Evolutionary conservation across 2,329 filamentous ascomycete genomes (phyloP).

Genomic region (Coniochaeta sp.): DNA sequence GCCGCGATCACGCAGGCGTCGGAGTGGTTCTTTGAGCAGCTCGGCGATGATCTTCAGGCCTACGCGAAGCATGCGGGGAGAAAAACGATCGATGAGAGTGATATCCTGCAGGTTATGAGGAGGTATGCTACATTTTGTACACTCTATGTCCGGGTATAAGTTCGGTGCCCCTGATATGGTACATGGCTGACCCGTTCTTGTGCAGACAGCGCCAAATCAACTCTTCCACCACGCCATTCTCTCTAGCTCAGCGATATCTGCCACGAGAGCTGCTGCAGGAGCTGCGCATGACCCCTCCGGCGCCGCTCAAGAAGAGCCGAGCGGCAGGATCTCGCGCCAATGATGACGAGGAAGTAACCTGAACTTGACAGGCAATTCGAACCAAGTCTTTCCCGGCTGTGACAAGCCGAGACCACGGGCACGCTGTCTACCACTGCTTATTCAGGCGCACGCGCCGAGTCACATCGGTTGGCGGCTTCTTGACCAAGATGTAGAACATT

Average conservation of each 20-base stretch:
- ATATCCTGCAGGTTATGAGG: constrained; percentile 74
- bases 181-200: constrained; percentile 20
- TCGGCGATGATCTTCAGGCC: constrained; percentile 68
- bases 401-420: not conserved
- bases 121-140: constrained; percentile 48
- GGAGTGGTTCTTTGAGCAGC: constrained; percentile 89
- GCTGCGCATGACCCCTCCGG: constrained; percentile 60
- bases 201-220: constrained; percentile 70
- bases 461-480: constrained; percentile 71
- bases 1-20: constrained; percentile 71
- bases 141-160: constrained; percentile 6
- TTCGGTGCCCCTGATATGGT: constrained; percentile 3
- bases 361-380: constrained; percentile 15
- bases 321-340: constrained; percentile 27
- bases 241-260: constrained; percentile 74
- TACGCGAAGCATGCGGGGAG: constrained; percentile 78
- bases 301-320: constrained; percentile 39
- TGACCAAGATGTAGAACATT: constrained; percentile 95
- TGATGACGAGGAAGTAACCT: constrained; percentile 28
- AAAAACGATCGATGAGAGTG: constrained; percentile 78
- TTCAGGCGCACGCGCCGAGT: constrained; percentile 68
- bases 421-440: constrained; percentile 56
- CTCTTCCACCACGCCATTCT: constrained; percentile 67
- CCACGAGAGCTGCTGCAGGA: constrained; percentile 78
- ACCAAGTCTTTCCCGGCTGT: not conserved